phyloP scores from a whole-genome alignment of 495 filamentous ascomycete genomes.

The Trichoderma reesei region DNA sequence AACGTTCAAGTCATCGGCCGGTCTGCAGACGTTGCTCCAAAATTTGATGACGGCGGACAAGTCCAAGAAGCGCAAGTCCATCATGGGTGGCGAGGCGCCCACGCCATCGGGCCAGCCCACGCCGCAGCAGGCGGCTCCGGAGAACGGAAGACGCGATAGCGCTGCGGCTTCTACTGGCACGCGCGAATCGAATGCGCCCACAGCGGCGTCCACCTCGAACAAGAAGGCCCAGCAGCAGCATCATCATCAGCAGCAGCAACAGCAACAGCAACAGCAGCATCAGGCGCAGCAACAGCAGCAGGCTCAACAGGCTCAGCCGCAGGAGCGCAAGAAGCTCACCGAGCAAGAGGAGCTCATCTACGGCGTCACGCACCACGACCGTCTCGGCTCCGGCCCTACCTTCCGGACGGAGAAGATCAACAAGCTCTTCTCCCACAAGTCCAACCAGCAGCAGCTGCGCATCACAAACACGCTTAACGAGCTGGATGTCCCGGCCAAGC shows the following conservation, averaged over 20 bases:
- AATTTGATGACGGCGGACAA: constrained; percentile 72
- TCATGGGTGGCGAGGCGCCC: constrained; percentile 49
- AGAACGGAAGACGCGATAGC: constrained; percentile 19
- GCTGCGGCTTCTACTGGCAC: constrained; percentile 30
- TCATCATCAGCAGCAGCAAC: constrained; percentile 23
- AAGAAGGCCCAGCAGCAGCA: constrained; percentile 43
- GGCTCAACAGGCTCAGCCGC: constrained; percentile 46
- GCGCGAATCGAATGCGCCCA: constrained; percentile 42
- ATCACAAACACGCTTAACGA: constrained; percentile 69
- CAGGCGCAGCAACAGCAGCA: constrained; percentile 50
- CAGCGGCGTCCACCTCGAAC: constrained; percentile 20
- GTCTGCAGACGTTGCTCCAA: constrained; percentile 67
- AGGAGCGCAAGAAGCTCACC: constrained; percentile 57
- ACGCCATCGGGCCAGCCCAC: constrained; percentile 27
- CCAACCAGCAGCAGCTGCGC: constrained; percentile 67
- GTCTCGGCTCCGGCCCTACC: constrained; percentile 56
- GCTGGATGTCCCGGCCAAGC: constrained; percentile 63
- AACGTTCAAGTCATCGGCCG: constrained; percentile 69
- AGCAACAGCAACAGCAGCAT: constrained; percentile 24
- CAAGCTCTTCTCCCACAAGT: constrained; percentile 76
- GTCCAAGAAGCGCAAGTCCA: constrained; percentile 62
- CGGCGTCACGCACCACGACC: constrained; percentile 79
- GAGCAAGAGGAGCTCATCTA: constrained; percentile 66
- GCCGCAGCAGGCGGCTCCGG: background rate
- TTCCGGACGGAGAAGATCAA: constrained; percentile 80